Percentiles rank a stretch among this genome's conserved stretches.
These are phyloP conservation scores for Mucor indicus DNA, from an alignment of 371 early-diverging fungal genomes.

Conservation along the genomic window DNA sequence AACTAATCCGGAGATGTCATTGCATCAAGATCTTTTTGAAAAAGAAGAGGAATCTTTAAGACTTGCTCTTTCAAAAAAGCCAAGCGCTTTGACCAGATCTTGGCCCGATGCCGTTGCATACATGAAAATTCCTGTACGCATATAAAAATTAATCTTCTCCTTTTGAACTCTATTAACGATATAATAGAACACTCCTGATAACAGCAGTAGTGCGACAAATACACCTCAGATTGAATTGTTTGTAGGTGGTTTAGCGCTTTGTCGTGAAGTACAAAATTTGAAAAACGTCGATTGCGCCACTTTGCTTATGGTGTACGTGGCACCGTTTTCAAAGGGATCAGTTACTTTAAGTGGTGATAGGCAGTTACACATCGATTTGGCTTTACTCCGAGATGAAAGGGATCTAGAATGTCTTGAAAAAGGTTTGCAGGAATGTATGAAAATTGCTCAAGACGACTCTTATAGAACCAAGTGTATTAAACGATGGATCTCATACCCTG, in stretches of 20 bases:
- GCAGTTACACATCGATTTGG: conserved; percentile 8
- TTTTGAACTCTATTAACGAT: background rate
- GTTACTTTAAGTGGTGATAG: conserved; percentile 1
- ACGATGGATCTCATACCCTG: conserved; percentile 15
- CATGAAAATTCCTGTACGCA: conserved; percentile 21
- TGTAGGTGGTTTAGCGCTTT: conserved; percentile 20
- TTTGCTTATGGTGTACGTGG: conserved; percentile 15
- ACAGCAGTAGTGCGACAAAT: conserved; percentile 7
- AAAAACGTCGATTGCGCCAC: conserved; percentile 13
- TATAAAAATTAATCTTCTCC: too few relatives aligned
- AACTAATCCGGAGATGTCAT: conserved; percentile 6
- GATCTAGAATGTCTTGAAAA: conserved; percentile 18
- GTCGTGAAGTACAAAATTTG: conserved; percentile 16
- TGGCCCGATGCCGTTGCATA: conserved; percentile 34
- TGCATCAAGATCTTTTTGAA: conserved; percentile 11
- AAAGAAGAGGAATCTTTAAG: conserved; percentile 5
- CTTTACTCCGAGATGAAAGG: conserved; percentile 12
- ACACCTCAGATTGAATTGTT: conserved; percentile 28
- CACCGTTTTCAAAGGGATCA: conserved; percentile 22
- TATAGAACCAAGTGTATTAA: conserved; percentile 11
- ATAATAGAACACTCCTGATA: conserved; percentile 21
- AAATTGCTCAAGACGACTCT: conserved; percentile 7
- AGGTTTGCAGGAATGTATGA: conserved; percentile 12
- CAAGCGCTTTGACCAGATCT: conserved; percentile 20
- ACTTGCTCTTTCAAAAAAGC: background rate